Evolutionary conservation across 441 rosid genomes (phyloP).

Genomic region (Brassica balearica): DNA sequence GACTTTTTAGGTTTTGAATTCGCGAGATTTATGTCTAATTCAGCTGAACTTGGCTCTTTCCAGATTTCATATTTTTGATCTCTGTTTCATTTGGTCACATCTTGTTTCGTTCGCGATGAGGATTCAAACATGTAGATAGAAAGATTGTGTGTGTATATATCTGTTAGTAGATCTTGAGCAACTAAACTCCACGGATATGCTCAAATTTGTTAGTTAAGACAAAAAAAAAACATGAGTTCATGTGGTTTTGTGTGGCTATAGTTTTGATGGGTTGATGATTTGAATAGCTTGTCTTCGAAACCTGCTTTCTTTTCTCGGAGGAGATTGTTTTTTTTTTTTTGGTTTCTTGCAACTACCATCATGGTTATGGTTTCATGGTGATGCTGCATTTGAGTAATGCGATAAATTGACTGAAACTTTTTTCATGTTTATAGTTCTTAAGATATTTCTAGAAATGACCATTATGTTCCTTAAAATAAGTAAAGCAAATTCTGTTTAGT

Average conservation of each 20-base stretch:
- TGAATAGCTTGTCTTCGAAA: neutral
- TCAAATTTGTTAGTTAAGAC: neutral
- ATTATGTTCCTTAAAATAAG: neutral
- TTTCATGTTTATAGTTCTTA: conserved; percentile 3
- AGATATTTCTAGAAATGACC: neutral
- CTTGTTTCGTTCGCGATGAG: neutral
- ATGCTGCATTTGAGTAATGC: conserved; percentile 14
- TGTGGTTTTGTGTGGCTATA: neutral
- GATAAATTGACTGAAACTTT: neutral
- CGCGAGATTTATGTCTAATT: conserved; percentile 11
- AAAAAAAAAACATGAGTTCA: neutral
- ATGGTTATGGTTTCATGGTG: conserved; percentile 15
- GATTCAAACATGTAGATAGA: no score
- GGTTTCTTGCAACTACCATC: neutral
- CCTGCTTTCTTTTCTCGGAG: neutral
- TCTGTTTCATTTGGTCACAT: neutral
- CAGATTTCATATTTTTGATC: neutral
- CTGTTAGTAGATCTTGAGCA: conserved; percentile 20
- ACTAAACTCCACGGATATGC: neutral
- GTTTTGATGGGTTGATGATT: neutral
- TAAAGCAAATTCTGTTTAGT: neutral
- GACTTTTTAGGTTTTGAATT: neutral
- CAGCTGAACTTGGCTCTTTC: conserved; percentile 23
- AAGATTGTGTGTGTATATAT: neutral
- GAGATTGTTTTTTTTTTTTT: neutral